Conservation (phyloP, 495 filamentous ascomycete species). For the Talaromyces ruber region DNA sequence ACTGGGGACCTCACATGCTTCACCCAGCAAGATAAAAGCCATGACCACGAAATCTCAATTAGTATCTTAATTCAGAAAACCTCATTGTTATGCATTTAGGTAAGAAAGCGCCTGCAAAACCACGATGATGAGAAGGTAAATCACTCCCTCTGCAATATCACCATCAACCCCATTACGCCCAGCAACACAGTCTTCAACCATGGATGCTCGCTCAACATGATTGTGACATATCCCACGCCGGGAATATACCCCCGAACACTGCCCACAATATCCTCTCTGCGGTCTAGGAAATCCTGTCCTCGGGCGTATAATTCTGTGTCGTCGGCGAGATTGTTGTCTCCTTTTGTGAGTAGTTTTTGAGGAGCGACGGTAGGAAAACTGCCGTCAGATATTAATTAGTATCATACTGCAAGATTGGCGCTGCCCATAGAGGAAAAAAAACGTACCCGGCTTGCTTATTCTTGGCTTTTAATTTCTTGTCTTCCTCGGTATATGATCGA, state of each 20-base stretch:
- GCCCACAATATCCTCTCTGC: conserved; percentile 84
- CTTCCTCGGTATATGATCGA: conserved; percentile 53
- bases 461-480: conserved; percentile 27
- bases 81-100: not conserved
- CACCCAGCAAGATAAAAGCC: not conserved
- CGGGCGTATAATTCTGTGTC: conserved; percentile 88
- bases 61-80: not conserved
- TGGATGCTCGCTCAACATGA: conserved; percentile 90
- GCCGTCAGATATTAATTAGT: not conserved
- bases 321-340: conserved; percentile 91
- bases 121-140: not conserved
- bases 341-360: conserved; percentile 78
- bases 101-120: not conserved
- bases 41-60: not conserved
- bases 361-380: conserved; percentile 8
- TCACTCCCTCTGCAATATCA: conserved; percentile 84
- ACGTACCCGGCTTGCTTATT: conserved; percentile 13
- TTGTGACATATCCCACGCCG: conserved; percentile 95
- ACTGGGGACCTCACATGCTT: too few species aligned
- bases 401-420: not conserved
- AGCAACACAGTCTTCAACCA: conserved; percentile 95
- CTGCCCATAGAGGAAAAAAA: not conserved
- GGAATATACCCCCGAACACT: conserved; percentile 92
- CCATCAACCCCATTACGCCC: conserved; percentile 90
- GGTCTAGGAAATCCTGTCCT: conserved; percentile 75